phyloP scores from a whole-genome alignment of 2,329 filamentous ascomycete genomes.

The Hymenoscyphus albidus region DNA sequence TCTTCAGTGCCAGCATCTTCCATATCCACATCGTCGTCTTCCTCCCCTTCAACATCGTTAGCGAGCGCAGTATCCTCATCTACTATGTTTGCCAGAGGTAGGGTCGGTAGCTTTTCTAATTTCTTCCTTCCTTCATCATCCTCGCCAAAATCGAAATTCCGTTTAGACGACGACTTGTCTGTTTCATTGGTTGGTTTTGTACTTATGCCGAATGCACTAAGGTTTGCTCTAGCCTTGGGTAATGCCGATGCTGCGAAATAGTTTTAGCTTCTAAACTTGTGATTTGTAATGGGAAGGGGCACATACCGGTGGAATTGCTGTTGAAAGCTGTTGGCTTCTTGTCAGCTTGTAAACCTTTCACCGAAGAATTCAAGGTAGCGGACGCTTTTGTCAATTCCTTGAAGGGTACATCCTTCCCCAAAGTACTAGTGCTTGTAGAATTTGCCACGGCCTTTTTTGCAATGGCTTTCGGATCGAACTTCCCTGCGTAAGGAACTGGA shows the following conservation, averaged over 20 bases:
- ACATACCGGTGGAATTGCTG: slow-evolving; percentile 40
- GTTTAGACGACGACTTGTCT: slow-evolving; percentile 65
- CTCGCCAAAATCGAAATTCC: slow-evolving; percentile 80
- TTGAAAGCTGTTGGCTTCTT: slow-evolving; percentile 39
- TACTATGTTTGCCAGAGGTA: slow-evolving; percentile 61
- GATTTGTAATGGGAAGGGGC: slow-evolving; percentile 3
- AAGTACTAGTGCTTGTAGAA: slow-evolving; percentile 50
- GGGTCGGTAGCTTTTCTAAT: slow-evolving; percentile 82
- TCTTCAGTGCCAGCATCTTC: slow-evolving; percentile 80
- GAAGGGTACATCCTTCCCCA: slow-evolving; percentile 53
- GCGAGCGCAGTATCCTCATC: slow-evolving; percentile 49
- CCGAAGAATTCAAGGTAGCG: slow-evolving; percentile 40
- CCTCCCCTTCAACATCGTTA: slow-evolving; percentile 60
- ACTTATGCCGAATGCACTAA: slow-evolving; percentile 79
- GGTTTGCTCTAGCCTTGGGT: slow-evolving; percentile 66
- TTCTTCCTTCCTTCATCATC: slow-evolving; percentile 84
- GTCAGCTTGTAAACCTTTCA: slow-evolving; percentile 41
- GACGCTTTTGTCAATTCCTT: slow-evolving; percentile 44
- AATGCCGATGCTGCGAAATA: slow-evolving; percentile 45
- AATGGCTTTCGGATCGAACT: slow-evolving; percentile 84
- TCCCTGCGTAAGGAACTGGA: slow-evolving; percentile 63
- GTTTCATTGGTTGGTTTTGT: slow-evolving; percentile 61
- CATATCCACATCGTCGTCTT: slow-evolving; percentile 66
- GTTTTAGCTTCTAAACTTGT: slow-evolving; percentile 1
- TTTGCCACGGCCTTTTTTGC: slow-evolving; percentile 69